These are phyloP conservation scores for Leptodontidium sp. DNA, from an alignment of 2,329 filamentous ascomycete species.

Conservation along the genomic window DNA sequence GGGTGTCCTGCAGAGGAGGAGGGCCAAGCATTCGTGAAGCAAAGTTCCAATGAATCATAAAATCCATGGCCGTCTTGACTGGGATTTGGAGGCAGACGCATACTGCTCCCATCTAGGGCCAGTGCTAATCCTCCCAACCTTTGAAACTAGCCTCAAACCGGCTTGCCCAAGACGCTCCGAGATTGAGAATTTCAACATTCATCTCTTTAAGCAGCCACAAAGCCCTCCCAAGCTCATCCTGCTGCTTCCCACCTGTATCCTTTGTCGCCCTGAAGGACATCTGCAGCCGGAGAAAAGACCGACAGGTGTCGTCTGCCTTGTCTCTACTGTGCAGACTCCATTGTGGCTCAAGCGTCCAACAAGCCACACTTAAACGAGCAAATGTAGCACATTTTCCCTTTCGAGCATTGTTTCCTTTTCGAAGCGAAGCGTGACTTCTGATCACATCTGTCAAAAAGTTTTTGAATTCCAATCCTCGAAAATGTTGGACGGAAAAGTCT, in stretches of 20 bases:
- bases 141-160: no score
- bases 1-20: no score
- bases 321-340: neutral
- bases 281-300: neutral
- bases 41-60: no score
- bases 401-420: slow-evolving; percentile 2
- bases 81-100: no score
- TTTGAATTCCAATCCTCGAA: neutral
- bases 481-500: neutral
- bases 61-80: no score
- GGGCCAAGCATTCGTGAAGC: no score
- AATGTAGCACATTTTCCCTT: neutral
- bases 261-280: no score
- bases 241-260: neutral
- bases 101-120: no score
- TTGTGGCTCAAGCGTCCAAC: slow-evolving; percentile 3
- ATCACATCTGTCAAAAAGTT: neutral
- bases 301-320: neutral
- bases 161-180: neutral
- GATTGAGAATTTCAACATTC: neutral
- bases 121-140: no score
- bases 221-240: neutral
- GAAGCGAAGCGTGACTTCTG: neutral
- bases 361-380: neutral
- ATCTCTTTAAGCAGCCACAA: neutral